Evolutionary conservation across 257 asterid species (phyloP), one percentile per base, ranked within the genome.

Genomic region (Eustoma russellianum): DNA sequence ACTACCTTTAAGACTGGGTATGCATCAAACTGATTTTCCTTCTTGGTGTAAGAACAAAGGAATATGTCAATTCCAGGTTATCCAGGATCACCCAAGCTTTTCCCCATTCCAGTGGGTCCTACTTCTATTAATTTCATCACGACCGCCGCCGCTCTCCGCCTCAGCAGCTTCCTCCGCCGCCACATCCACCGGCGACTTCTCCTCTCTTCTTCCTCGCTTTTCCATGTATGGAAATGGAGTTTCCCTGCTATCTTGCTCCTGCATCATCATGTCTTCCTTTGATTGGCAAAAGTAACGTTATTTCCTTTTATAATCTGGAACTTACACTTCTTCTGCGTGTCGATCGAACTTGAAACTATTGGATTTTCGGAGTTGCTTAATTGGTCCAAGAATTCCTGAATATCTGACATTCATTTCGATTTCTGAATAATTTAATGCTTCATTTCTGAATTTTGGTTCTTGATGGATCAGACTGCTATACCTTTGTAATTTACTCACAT

Each of bases 81-180:
- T 64, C 60, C 85, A 7, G 18, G n/a, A 18, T 61, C 56, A 30
- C 55, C 77, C 65, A 72, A 76, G 71, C 66, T 66, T 56, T 61
- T 59, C 38, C 18, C 77, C 33, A 35, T 67, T 60, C 72, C 74
- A 52, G 34, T 52, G 61, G 68, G 72, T 15, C 65, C 82, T 63
- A 44, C 77, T 6, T 61, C 80, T 57, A 56, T 71, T 68, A 74
- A 69, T 62, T 56, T 70, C 60, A 50, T 65, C 70, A 28, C 69
- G 52, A 48, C 71, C 78, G 65, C 94, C 67, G 71, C 77, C 74
- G 77, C 75, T 46, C 83, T 80, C 79, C 92, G 88, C 75, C 72
- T 80, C 14, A 60, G 74, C 61, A 52, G 66, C 71, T 60, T 64
- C 71, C 68, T 83, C 63, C 83, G 62, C 77, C 81, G 67, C 82